phyloP scores from a whole-genome alignment of 805 yeast genomes.

The Starmerella powellii region DNA sequence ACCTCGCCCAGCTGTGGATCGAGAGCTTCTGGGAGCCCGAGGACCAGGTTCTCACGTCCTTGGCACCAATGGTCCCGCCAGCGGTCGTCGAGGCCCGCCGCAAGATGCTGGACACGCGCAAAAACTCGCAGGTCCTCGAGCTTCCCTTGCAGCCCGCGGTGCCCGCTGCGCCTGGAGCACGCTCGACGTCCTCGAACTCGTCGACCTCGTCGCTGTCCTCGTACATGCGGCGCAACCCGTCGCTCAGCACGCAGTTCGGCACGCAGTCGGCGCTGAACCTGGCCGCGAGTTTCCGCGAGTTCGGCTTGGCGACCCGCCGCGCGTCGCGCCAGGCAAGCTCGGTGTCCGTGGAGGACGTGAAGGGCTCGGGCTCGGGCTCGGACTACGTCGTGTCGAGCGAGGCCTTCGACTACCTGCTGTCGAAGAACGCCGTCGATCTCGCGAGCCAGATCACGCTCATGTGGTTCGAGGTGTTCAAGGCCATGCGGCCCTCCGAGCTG shows the following conservation, averaged over 20 bases:
- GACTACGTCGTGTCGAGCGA: background rate
- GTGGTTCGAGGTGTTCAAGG: conserved; percentile 26
- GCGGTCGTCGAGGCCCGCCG: conserved; percentile 4
- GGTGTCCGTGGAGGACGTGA: background rate
- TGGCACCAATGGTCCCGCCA: conserved; percentile 6
- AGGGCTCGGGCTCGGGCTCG: background rate
- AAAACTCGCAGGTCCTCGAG: conserved; percentile 1
- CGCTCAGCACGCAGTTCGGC: conserved; percentile 3
- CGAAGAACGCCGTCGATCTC: conserved; percentile 20
- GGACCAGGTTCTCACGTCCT: conserved; percentile 43
- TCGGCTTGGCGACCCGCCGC: conserved; percentile 10
- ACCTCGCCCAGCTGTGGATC: conserved; percentile 44
- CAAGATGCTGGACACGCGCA: background rate
- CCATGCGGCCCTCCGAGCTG: conserved; percentile 27
- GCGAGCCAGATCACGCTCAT: conserved; percentile 30
- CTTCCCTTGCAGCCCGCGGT: conserved; percentile 1
- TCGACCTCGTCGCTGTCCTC: conserved; percentile 1
- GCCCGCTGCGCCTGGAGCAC: background rate
- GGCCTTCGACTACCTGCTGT: conserved; percentile 5
- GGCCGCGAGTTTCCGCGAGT: conserved; percentile 16
- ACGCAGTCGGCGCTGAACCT: conserved; percentile 9
- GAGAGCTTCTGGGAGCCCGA: conserved; percentile 74
- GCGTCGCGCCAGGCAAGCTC: conserved; percentile 11
- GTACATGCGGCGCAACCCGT: conserved; percentile 1
- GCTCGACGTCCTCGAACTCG: background rate